Base-by-base conservation (phyloP, 2,329 filamentous ascomycete genomes). In the Zasmidium citrigriseum region DNA sequence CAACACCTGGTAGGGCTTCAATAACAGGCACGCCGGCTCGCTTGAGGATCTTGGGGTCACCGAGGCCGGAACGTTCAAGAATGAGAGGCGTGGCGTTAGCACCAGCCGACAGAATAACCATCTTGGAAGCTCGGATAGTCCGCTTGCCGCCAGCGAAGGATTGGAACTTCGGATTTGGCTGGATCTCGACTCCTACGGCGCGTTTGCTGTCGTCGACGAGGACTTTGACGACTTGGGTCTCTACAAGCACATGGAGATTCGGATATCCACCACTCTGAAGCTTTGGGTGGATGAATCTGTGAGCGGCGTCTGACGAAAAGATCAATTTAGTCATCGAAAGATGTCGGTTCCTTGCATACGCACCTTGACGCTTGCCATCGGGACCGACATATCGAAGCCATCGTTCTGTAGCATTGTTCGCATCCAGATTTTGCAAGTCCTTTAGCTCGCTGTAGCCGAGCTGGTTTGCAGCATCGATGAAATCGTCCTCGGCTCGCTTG, bases 61-160 rank as follows among this genome's bases (percentile, higher is more conserved):
- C 86, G 22, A 89, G 77, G 0, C 86, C 86, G 0, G 85, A 87
- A 1, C 87, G 75, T 62, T 89, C 85, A 16, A 83, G 79, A 14
- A 85, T 73, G 67, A 82, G 83, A 4, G 80, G 86, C 10, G 82
- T 85, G 66, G 80, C 79, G 45, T 82, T 73, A 29, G 78, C 80
- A 0, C 86, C 86, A 0, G 84, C 84, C 3, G 80, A 80, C 2
- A 89, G 68, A 38, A 89, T 78, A 11, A 88, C 83, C 16, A 85
- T 72, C 70, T 82, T 86, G 5, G 77, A 76, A 3, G 85, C 84
- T 48, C 72, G 77, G 23, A 86, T 71, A 0, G 65, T 74, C 18
- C 24, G 34, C 27, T 55, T 52, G 10, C 41, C 55, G 29, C 56
- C 25, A 14, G 55, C 46, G n/a, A 4, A 50, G 21, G 60, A 47